Base-by-base conservation (phyloP, 371 early-diverging fungal genomes). In the Parasitella parasitica region DNA sequence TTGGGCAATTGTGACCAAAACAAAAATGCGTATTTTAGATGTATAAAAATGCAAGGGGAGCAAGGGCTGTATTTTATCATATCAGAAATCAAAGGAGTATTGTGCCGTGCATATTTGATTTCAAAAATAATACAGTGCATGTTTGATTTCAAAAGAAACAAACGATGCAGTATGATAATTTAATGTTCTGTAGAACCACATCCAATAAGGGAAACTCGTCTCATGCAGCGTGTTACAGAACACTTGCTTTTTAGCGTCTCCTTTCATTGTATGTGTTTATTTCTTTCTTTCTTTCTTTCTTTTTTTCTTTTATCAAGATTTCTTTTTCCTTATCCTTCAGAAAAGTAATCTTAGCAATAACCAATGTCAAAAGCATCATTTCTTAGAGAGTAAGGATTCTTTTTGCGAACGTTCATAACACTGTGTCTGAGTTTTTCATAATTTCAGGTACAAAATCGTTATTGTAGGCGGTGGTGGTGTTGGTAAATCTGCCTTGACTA, bases 401-500 rank as follows among this genome's bases (percentile, higher is more conserved):
- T n/a, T n/a, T n/a, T n/a, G n/a, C n/a, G 2, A 46, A 46, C 26
- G 26, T 24, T 46, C 24, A 30, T 11, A 15, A 26, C 26, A 49
- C 22, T 48, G 9, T 13, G n/a, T 24, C 49, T 49, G 28, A 49
- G 51, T 37, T 52, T 48, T 35, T 43, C 28, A 46, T 46, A 12
- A 41, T 49, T 50, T 58, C 53, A 61, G 61, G 56, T 69, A 69
- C 57, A 60, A 64, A 28, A 61, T 59, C 46, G 61, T 56, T 27
- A 63, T 63, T 61, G 49, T 56, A 18, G 62, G 61, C 16, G 91
- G 91, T 52, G 93, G 92, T 69, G 94, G 93, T 69, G 91, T 91
- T 49, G 91, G 88, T 57, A 89, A 95, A 81, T 93, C 94, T 26
- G 95, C 95, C 52, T 75, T 96, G 27, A 94, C 96, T 7, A 94